Evolutionary conservation across 179 eudicot genomes (phyloP).

Genomic region (Beta lomatogona): DNA sequence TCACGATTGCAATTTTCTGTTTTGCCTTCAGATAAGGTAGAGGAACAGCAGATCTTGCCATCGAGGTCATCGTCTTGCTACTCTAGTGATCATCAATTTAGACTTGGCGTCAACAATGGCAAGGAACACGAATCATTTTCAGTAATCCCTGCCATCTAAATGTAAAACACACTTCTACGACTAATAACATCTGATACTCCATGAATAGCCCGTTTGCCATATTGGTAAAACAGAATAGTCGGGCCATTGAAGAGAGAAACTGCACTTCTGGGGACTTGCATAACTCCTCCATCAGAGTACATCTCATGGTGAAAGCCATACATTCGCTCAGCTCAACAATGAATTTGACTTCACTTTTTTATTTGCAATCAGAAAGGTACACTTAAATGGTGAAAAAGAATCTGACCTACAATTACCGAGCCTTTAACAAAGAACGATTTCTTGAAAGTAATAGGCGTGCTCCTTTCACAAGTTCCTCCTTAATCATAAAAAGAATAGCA

Average conservation of each 20-base stretch:
- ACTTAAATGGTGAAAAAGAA: neutral
- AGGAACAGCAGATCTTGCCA: neutral
- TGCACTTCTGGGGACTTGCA: neutral
- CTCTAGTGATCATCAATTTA: neutral
- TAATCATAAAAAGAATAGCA: conserved; percentile 89
- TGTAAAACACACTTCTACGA: neutral
- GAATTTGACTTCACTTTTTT: neutral
- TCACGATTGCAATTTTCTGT: no score
- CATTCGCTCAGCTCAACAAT: neutral
- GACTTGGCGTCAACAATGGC: neutral
- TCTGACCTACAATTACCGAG: conserved; percentile 20
- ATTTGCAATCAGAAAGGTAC: neutral
- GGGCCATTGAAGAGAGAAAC: neutral
- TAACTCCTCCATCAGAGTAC: neutral
- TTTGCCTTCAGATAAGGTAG: neutral
- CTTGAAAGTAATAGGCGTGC: conserved; percentile 59
- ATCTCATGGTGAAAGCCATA: neutral
- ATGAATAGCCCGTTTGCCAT: neutral
- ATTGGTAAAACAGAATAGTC: neutral
- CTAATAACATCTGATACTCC: neutral
- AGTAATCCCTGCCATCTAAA: neutral
- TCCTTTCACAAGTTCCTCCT: conserved; percentile 87
- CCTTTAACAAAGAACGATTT: conserved; percentile 42
- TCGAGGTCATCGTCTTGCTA: neutral
- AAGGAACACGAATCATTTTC: neutral